Conservation (phyloP, 495 filamentous ascomycete genomes). For the Cercophora scortea region DNA sequence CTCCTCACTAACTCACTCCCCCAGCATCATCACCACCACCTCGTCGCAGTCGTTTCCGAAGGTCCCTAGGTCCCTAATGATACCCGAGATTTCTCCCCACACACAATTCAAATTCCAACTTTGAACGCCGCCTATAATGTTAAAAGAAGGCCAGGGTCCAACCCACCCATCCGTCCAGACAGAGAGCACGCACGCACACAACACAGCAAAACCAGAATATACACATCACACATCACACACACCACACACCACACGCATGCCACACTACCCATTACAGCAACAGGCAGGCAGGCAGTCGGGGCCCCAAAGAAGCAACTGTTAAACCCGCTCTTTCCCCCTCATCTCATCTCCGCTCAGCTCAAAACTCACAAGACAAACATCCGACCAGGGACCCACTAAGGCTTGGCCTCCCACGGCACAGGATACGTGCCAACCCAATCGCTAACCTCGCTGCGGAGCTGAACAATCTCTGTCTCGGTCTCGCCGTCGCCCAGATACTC, state of each 20-base stretch:
- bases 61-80: no score
- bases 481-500: slow-evolving; percentile 78
- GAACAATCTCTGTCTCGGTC: slow-evolving; percentile 74
- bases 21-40: no score
- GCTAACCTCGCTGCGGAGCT: slow-evolving; percentile 81
- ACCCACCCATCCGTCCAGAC: no score
- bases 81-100: no score
- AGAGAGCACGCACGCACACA: neutral
- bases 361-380: no score
- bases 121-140: neutral
- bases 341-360: no score
- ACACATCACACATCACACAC: neutral
- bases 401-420: slow-evolving; percentile 61
- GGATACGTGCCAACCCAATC: slow-evolving; percentile 94
- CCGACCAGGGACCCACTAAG: slow-evolving; percentile 1
- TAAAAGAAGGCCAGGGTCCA: neutral
- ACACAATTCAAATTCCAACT: no score
- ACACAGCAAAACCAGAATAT: neutral
- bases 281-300: neutral
- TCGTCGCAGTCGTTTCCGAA: no score
- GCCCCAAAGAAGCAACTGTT: slow-evolving; percentile 12
- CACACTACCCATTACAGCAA: neutral
- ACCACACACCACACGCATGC: neutral
- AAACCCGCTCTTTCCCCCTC: slow-evolving; percentile 15
- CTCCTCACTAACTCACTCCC: no score